Base-by-base conservation (phyloP, 805 yeast species). In the Yamadazyma phyllophila region DNA sequence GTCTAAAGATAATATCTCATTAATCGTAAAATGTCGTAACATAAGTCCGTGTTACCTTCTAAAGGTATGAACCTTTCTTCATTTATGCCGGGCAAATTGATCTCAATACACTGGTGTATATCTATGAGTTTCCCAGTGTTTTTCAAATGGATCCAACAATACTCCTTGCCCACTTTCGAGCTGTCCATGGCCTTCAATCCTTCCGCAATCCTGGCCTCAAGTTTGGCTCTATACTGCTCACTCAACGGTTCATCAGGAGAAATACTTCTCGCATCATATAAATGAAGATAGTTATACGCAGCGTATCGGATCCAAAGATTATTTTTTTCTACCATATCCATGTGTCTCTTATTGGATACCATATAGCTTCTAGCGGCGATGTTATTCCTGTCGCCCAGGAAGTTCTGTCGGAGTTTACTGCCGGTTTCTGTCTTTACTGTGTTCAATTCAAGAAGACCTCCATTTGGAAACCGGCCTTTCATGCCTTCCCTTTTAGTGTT, bases 401-500 rank as follows among this genome's bases (percentile, higher is more conserved):
- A 60, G 26, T 51, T 45, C 8, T 50, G 45, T 13, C 5, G 9
- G 15, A 36, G n/a, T 17, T 36, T 2, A 7, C 20, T 3, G n/a
- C 44, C 26, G 1, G 7, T 17, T 5, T 12, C 20, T 9, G 26
- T 27, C 26, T 33, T 16, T 17, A 32, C 10, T 20, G 31, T 14
- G 24, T 43, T 12, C 36, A 40, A 15, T 35, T 33, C 26, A 1
- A 61, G 45, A 53, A 63, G 49, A 41, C 52, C 53, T 9, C 71
- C 71, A 17, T 47, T 54, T 4, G 72, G 67, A 43, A 60, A 66
- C 36, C 64, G 50, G 13, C 16, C 15, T 26, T 48, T 47, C 12
- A 54, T 46, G 2, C 61, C 55, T 40, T 65, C 70, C 20, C 54
- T 48, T 32, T 59, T 59, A 7, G 70, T 63, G n/a, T 52, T 52